phyloP scores from a whole-genome alignment of 1,284 basidiomycete genomes.

The Ustilago tritici region DNA sequence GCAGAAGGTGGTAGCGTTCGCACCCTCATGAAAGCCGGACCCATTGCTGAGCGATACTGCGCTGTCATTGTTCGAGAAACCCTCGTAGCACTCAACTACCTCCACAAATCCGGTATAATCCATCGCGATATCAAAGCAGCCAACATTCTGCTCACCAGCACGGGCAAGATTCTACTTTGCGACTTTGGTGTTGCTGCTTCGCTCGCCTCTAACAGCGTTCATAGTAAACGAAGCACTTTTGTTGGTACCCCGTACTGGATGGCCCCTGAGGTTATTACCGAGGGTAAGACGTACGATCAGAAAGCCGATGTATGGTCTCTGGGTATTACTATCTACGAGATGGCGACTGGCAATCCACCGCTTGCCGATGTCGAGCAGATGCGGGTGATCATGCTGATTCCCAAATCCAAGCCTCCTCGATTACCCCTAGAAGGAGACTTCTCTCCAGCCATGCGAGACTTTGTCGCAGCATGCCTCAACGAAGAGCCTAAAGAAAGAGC shows the following conservation, averaged over 20 bases:
- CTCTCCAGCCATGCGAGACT: conserved; percentile 87
- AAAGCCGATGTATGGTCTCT: conserved; percentile 61
- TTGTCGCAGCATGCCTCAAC: conserved; percentile 85
- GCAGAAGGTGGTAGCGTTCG: conserved; percentile 95
- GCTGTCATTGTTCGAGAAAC: conserved; percentile 90
- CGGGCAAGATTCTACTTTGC: conserved; percentile 43
- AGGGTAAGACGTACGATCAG: conserved; percentile 68
- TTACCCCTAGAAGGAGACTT: conserved; percentile 81
- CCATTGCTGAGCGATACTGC: conserved; percentile 87
- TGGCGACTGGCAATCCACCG: conserved; percentile 59
- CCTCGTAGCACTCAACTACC: conserved; percentile 50
- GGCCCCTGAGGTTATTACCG: conserved; percentile 69
- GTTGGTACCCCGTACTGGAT: conserved; percentile 66
- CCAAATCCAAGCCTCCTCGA: conserved; percentile 85
- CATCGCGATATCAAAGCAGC: conserved; percentile 62
- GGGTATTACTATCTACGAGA: conserved; percentile 59
- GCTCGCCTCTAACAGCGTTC: conserved; percentile 78
- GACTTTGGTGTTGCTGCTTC: conserved; percentile 76
- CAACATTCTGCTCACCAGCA: conserved; percentile 58
- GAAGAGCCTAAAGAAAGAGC: conserved; percentile 85
- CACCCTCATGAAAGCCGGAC: conserved; percentile 82
- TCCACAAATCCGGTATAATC: conserved; percentile 56
- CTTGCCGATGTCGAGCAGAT: conserved; percentile 75
- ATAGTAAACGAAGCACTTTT: conserved; percentile 67
- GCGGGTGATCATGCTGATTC: conserved; percentile 90